A percentile compares a stretch with the other conserved stretches of the same genome.
These are phyloP conservation scores for Lagenidium sp. DNA, from an alignment of 352 stramenopile genomes.

Conservation along the genomic window DNA sequence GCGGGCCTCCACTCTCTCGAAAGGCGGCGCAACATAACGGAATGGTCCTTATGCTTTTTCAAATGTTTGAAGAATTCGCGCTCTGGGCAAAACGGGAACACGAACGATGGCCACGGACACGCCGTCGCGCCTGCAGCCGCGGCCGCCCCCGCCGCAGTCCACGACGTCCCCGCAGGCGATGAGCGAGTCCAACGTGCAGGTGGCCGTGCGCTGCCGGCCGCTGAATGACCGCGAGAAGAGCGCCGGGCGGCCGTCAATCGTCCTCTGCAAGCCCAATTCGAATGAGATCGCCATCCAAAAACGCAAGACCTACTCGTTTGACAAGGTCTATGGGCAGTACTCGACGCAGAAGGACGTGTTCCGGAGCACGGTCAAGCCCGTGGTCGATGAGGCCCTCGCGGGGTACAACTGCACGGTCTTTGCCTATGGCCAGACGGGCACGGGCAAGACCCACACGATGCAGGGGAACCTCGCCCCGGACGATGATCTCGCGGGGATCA, in stretches of 20 bases:
- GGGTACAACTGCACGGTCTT: slow-evolving; percentile 97
- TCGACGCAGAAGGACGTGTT: slow-evolving; percentile 98
- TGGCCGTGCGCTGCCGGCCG: slow-evolving; percentile 87
- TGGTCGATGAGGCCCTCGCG: slow-evolving; percentile 93
- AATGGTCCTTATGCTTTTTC: too few species aligned
- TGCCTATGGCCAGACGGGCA: slow-evolving; percentile 96
- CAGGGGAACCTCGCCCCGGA: slow-evolving; percentile 87
- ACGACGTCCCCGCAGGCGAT: slow-evolving; percentile 8
- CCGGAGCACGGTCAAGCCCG: slow-evolving; percentile 84
- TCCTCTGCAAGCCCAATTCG: slow-evolving; percentile 81
- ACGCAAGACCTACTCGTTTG: slow-evolving; percentile 88
- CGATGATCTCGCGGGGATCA: slow-evolving; percentile 89
- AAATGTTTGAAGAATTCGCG: too few species aligned
- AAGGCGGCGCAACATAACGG: too few species aligned
- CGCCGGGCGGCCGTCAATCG: slow-evolving; percentile 55
- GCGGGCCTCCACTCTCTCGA: too few species aligned
- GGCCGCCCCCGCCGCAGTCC: not conserved
- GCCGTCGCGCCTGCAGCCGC: slow-evolving; percentile 2
- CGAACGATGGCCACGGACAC: slow-evolving; percentile 3
- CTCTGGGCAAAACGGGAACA: not conserved
- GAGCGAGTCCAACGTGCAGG: slow-evolving; percentile 70
- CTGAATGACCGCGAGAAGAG: slow-evolving; percentile 86
- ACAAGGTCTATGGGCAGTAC: slow-evolving; percentile 93
- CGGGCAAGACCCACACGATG: slow-evolving; percentile 99
- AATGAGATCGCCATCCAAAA: slow-evolving; percentile 83